Conservation (phyloP, 768 basidiomycete species). For the Tephrocybe sp. region DNA sequence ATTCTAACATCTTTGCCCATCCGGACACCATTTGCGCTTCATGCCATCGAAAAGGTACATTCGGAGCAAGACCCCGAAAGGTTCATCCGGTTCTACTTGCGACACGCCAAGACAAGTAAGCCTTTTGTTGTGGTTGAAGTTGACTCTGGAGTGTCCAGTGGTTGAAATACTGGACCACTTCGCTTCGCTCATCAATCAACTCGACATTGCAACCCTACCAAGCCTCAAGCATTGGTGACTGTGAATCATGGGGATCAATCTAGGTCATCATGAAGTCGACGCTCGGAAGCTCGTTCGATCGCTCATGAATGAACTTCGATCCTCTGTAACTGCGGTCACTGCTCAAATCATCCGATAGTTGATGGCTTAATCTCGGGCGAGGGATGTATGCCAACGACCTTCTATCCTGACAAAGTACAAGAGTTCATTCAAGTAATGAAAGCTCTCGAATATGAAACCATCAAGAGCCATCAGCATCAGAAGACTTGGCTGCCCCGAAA, state of each 20-base stretch:
- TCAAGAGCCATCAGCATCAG: constrained; percentile 7
- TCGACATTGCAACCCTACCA: too few relatives aligned
- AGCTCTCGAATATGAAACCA: constrained; percentile 3
- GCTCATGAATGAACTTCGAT: too few relatives aligned
- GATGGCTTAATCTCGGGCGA: background rate
- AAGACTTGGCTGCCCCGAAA: constrained; percentile 5
- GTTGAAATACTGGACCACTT: too few relatives aligned
- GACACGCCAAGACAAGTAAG: background rate
- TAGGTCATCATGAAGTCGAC: too few relatives aligned
- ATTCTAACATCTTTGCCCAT: background rate
- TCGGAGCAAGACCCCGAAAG: background rate
- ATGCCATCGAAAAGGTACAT: background rate
- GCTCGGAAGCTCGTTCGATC: too few relatives aligned
- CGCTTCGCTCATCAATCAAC: too few relatives aligned
- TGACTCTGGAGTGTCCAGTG: too few relatives aligned
- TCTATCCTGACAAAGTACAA: background rate
- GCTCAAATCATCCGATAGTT: too few relatives aligned
- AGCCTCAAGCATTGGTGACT: too few relatives aligned
- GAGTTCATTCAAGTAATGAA: background rate
- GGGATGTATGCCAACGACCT: background rate
- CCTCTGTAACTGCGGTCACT: too few relatives aligned
- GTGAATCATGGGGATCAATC: too few relatives aligned
- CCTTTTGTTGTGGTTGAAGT: too few relatives aligned
- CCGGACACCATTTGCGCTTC: background rate
- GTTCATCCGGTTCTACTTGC: background rate